phyloP scores from a whole-genome alignment of 352 stramenopile genomes.

The Globisporangium alternatum region DNA sequence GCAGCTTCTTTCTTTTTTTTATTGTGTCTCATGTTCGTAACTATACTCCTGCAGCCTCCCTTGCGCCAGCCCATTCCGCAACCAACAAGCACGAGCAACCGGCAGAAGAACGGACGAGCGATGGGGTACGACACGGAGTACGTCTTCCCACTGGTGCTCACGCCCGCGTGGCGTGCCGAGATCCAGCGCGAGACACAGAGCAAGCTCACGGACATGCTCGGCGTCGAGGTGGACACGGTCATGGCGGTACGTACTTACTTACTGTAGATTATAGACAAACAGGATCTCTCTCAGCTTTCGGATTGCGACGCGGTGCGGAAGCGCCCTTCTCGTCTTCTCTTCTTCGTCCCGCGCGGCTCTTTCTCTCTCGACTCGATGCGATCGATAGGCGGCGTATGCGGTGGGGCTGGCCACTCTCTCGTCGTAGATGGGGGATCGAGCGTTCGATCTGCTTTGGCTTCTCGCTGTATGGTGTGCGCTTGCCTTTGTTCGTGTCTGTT shows the following conservation, averaged over 20 bases:
- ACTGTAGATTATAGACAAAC: background rate
- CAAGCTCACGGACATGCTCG: constrained; percentile 76
- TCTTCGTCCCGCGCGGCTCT: background rate
- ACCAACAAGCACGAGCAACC: background rate
- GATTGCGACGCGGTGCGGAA: background rate
- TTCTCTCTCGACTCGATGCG: background rate
- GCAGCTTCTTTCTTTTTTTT: background rate
- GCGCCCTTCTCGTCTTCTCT: background rate
- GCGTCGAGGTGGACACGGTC: constrained; percentile 78
- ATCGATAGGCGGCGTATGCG: background rate
- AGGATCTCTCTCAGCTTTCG: background rate
- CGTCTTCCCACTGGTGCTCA: constrained; percentile 60
- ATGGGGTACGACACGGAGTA: constrained; percentile 40
- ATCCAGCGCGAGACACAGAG: constrained; percentile 45
- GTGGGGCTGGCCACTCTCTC: background rate
- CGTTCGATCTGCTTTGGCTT: background rate
- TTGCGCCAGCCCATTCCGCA: constrained; percentile 7
- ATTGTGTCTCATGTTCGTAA: constrained; percentile 3
- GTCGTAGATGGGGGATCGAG: background rate
- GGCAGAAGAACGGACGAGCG: constrained; percentile 7
- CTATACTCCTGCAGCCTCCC: background rate
- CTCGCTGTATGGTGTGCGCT: background rate
- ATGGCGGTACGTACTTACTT: constrained; percentile 65
- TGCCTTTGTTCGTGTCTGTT: background rate
- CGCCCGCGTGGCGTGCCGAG: constrained; percentile 51